These are phyloP conservation scores for Rhododendron ferrugineum DNA, from an alignment of 148 eudicot species.

Conservation along the genomic window DNA sequence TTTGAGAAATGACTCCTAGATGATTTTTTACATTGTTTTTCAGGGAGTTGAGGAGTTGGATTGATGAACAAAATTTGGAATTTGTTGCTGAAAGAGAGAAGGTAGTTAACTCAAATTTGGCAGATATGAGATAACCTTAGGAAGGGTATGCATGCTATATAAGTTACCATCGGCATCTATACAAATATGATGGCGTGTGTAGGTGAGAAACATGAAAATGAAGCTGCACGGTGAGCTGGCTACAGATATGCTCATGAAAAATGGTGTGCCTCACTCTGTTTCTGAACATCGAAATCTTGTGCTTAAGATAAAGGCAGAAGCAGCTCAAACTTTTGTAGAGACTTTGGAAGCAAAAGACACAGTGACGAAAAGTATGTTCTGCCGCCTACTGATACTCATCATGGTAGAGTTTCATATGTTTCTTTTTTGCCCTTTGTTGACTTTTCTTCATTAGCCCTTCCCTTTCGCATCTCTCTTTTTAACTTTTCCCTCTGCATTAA, in stretches of 20 bases:
- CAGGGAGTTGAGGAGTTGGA: slow-evolving; percentile 26
- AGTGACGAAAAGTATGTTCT: slow-evolving; percentile 12
- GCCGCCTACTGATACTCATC: neutral
- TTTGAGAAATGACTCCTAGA: neutral
- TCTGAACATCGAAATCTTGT: slow-evolving; percentile 18
- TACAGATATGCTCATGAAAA: slow-evolving; percentile 13
- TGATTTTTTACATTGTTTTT: neutral
- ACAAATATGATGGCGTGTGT: neutral
- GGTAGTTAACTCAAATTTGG: slow-evolving; percentile 12
- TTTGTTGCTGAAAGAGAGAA: slow-evolving; percentile 13
- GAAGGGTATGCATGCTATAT: neutral
- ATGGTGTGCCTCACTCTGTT: slow-evolving; percentile 16
- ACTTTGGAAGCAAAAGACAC: neutral
- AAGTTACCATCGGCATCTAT: neutral
- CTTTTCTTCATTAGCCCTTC: too few relatives aligned
- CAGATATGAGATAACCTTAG: neutral
- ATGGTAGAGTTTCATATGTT: neutral
- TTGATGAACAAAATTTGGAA: slow-evolving; percentile 13
- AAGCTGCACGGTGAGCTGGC: slow-evolving; percentile 23
- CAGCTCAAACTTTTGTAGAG: slow-evolving; percentile 11
- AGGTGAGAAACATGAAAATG: slow-evolving; percentile 14
- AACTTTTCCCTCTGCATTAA: neutral
- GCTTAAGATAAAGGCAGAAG: slow-evolving; percentile 21
- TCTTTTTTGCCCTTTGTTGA: neutral
- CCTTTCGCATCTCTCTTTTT: neutral